A percentile compares a stretch with the other conserved stretches of the same genome.
These are phyloP conservation scores for Oryza glaberrima DNA, from an alignment of 176 grass and related monocot species.

Conservation along the genomic window DNA sequence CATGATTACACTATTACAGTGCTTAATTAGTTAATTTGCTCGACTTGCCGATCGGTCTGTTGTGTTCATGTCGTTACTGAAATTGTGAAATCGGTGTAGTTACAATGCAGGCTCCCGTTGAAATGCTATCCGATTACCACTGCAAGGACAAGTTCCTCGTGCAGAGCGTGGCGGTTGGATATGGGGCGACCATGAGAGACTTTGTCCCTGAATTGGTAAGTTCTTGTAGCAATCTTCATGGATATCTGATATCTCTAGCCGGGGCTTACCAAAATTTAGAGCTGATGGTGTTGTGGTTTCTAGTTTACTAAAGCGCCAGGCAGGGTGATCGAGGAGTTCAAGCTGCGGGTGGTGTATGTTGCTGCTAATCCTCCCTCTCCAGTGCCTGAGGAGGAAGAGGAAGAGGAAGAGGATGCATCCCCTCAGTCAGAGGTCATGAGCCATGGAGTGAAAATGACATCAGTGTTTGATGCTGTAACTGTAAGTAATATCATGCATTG, in stretches of 20 bases:
- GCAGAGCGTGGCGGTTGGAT: constrained; percentile 64
- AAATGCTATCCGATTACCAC: constrained; percentile 61
- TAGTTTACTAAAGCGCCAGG: constrained; percentile 74
- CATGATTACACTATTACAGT: not conserved
- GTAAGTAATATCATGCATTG: constrained; percentile 6
- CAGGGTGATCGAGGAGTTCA: constrained; percentile 80
- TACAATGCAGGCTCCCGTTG: constrained; percentile 74
- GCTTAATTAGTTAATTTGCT: not conserved
- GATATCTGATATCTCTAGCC: not conserved
- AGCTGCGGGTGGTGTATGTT: constrained; percentile 81
- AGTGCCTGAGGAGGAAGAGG: constrained; percentile 89
- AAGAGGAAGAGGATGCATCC: constrained; percentile 51
- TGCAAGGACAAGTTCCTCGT: constrained; percentile 98
- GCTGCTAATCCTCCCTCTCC: constrained; percentile 90
- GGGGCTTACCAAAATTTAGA: not conserved
- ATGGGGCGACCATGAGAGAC: constrained; percentile 55
- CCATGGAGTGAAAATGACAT: constrained; percentile 41
- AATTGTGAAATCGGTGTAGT: constrained; percentile 44
- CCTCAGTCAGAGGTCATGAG: constrained; percentile 38
- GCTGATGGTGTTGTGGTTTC: not conserved
- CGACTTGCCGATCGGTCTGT: not conserved
- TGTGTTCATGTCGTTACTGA: not conserved
- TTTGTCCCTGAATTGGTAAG: constrained; percentile 55
- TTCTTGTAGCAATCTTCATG: not conserved
- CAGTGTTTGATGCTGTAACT: constrained; percentile 40